Evolutionary conservation across 805 yeast species (phyloP).

Genomic region (Candida yuanshanica): DNA sequence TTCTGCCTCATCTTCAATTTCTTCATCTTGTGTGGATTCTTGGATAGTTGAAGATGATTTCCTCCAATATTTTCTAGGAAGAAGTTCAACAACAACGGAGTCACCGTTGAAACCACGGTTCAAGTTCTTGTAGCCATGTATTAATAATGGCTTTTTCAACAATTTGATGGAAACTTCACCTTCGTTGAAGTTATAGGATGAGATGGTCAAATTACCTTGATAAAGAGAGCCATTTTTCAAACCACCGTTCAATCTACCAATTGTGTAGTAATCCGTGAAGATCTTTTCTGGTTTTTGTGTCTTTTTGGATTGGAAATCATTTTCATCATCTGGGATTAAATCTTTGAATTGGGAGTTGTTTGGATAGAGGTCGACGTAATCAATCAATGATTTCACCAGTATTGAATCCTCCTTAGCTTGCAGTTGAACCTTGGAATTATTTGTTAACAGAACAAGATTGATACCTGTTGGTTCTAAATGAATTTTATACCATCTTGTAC

Average conservation of each 20-base stretch:
- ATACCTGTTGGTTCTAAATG: conserved; percentile 50
- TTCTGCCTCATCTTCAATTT: conserved; percentile 34
- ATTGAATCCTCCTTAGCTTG: conserved; percentile 56
- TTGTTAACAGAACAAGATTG: conserved; percentile 57
- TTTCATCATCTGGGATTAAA: conserved; percentile 57
- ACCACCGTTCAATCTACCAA: conserved; percentile 86
- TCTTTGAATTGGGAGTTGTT: conserved; percentile 73
- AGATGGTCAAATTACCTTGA: conserved; percentile 78
- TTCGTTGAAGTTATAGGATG: conserved; percentile 83
- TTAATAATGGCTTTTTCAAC: conserved; percentile 73
- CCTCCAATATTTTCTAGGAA: conserved; percentile 85
- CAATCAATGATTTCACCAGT: conserved; percentile 49
- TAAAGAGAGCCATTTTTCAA: conserved; percentile 78
- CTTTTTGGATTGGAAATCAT: conserved; percentile 23
- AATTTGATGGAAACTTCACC: conserved; percentile 71
- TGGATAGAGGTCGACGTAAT: conserved; percentile 67
- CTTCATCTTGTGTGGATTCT: conserved; percentile 47
- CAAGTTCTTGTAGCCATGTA: conserved; percentile 76
- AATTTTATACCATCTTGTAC: conserved; percentile 62
- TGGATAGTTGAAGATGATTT: conserved; percentile 74
- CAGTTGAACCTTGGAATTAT: conserved; percentile 46
- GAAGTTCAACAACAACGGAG: conserved; percentile 80
- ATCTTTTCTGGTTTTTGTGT: conserved; percentile 25
- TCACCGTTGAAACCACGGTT: conserved; percentile 94
- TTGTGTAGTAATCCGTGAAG: conserved; percentile 74